These are phyloP conservation scores for Vicia faba DNA, from an alignment of 306 rosid genomes.

Conservation along the genomic window DNA sequence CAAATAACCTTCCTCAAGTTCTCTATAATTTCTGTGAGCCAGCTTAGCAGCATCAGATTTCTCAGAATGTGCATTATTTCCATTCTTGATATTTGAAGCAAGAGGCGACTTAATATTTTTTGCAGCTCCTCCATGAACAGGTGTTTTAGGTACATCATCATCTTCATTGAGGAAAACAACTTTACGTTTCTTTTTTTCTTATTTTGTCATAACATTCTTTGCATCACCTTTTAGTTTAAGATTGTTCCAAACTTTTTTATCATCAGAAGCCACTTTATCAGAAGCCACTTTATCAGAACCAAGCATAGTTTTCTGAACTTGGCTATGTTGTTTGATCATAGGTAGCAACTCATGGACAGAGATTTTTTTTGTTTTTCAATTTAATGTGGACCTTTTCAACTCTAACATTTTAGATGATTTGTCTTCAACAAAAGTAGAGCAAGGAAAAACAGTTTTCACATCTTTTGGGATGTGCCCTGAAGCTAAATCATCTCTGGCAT, in stretches of 20 bases:
- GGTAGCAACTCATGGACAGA: too few species aligned
- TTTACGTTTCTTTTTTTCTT: conserved; percentile 62
- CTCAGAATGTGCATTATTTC: conserved; percentile 43
- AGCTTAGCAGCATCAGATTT: conserved; percentile 46
- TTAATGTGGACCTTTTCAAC: too few species aligned
- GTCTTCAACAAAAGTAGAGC: too few species aligned
- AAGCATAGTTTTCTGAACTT: too few species aligned
- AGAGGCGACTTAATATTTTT: conserved; percentile 53
- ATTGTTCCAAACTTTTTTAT: conserved; percentile 48
- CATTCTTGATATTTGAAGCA: conserved; percentile 54
- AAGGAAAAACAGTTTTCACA: too few species aligned
- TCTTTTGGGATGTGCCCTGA: too few species aligned
- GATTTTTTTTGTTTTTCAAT: too few species aligned
- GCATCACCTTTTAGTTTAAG: conserved; percentile 47
- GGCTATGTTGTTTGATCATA: too few species aligned
- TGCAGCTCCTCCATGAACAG: conserved; percentile 83
- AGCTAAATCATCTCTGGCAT: too few species aligned
- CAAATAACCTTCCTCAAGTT: conserved; percentile 43
- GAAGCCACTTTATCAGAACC: conserved; percentile 57
- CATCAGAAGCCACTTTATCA: conserved; percentile 48
- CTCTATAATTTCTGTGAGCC: conserved; percentile 44
- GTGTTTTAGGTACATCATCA: conserved; percentile 80
- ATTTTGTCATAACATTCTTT: conserved; percentile 44
- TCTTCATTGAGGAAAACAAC: conserved; percentile 82
- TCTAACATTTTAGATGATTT: too few species aligned